These are phyloP conservation scores for Zostera marina DNA, from an alignment of 116 monocot species.

Conservation along the genomic window DNA sequence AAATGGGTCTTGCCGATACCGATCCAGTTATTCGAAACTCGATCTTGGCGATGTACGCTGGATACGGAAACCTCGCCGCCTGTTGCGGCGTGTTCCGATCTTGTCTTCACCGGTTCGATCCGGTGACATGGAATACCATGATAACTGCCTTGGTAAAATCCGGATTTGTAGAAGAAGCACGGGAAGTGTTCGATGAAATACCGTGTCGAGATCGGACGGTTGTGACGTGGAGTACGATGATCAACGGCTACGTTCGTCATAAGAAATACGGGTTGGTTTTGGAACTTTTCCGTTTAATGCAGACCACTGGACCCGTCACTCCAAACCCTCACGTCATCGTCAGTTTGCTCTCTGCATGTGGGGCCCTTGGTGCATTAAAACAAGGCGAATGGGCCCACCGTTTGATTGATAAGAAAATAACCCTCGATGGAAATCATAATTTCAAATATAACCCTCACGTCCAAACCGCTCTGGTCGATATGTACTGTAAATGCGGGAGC, in stretches of 20 bases:
- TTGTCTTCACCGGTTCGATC: slow-evolving; percentile 8
- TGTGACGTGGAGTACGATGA: slow-evolving; percentile 13
- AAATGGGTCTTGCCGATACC: slow-evolving; percentile 18
- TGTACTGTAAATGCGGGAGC: slow-evolving; percentile 18
- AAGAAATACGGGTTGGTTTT: slow-evolving; percentile 6
- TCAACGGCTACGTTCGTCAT: slow-evolving; percentile 12
- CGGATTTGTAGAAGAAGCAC: slow-evolving; percentile 11
- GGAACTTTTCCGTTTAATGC: slow-evolving; percentile 4
- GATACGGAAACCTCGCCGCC: slow-evolving; percentile 8
- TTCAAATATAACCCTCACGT: slow-evolving; percentile 8
- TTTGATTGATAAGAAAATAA: neutral
- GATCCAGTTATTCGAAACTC: slow-evolving; percentile 31
- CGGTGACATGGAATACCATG: slow-evolving; percentile 41
- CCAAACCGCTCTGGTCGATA: slow-evolving; percentile 13
- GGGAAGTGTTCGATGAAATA: slow-evolving; percentile 32
- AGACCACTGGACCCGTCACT: neutral
- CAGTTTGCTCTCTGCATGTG: slow-evolving; percentile 14
- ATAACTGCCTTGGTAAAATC: slow-evolving; percentile 19
- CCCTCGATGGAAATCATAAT: neutral
- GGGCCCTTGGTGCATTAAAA: slow-evolving; percentile 10
- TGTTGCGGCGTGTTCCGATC: slow-evolving; percentile 2
- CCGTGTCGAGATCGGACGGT: slow-evolving; percentile 12
- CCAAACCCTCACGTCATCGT: slow-evolving; percentile 7
- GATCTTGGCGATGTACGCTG: slow-evolving; percentile 37
- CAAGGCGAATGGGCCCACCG: slow-evolving; percentile 15